Evolutionary conservation across 768 basidiomycete species (phyloP), one percentile per base, ranked within the genome.

Genomic region (Boletus rubescentipes): DNA sequence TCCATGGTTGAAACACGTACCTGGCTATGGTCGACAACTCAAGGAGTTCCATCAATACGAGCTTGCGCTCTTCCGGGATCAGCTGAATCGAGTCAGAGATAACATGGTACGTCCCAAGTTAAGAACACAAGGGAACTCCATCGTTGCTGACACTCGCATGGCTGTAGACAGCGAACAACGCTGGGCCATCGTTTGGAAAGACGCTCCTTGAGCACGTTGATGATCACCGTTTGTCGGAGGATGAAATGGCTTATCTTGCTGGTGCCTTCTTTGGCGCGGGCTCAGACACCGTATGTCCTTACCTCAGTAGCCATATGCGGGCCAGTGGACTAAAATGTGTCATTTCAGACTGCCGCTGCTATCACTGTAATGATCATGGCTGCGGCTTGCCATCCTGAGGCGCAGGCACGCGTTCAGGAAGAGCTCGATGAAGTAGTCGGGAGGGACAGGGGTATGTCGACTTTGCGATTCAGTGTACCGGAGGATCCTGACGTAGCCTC

Each of bases 231-330:
- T 73, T 85, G 9, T 74, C 79, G 5, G 71, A 78, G 43, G 70
- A 78, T 46, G 82, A 86, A 55, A 75, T 76, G 7, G 76, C 82
- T 0, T 85, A 84, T 65, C 75, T 85, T n/a, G 81, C 79, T 2
- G 84, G 83, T 1, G 72, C 73, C 36, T 76, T 85, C 69, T 85
- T 84, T 56, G 82, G 81, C 16, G 83, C 83, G 7, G 83, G 83
- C 3, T 75, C 78, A 1, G 82, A 83, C 55, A 84, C 83, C 7
- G 73, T 67, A 47, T 40, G 64, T 45, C n/a, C 23, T 44, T 12
- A n/a, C 6, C 12, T 10, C 15, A 15, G 1, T 29, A 7, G 18
- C 2, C 21, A 34, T 34, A 11, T 15, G 4, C n/a, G 8, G 16
- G 5, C n/a, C 7, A 35, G 37, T 43, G 14, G 9, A 12, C 26